Evolutionary conservation across 768 basidiomycete genomes (phyloP), one percentile per base, ranked within the genome.

Genomic region (Lactarius quietus): DNA sequence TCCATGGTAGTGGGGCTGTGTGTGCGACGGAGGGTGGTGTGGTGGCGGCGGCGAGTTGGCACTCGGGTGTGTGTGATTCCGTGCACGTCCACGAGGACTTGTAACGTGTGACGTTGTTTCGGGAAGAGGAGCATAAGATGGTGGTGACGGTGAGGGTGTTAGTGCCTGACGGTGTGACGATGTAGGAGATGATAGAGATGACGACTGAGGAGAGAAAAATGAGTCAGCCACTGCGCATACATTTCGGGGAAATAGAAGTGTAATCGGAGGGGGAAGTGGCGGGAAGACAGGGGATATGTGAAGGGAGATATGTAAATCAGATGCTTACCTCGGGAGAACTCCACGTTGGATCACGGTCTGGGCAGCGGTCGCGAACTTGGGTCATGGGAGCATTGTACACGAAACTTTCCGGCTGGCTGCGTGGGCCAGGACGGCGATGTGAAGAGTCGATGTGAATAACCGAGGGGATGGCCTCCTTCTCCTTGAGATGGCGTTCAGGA

Each of bases 321-420:
- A n/a, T 28, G 31, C 68, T 41, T 38, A 69, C 68, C 65, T 67
- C 68, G 26, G 53, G 35, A 17, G 68, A 69, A 54, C 65, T 70
- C 59, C 65, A 64, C 35, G 69, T 70, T 43, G 59, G 62, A 31
- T 70, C 70, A 51, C 61, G 62, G 31, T 70, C 66, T 57, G 69
- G 67, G 15, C 38, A 39, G 31, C 35, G 39, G 28, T 57, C 64
- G 28, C 51, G 53, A n/a, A 70, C 66, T 59, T 70, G 70, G 31
- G 68, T 66, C 63, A 71, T 72, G 66, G 74, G 72, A 6, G 55
- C 8, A 17, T 68, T 71, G 63, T 74, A 73, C n/a, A 86, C 71
- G 54, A 84, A 84, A 1, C 80, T 73, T 74, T 86, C 86, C 20
- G 86, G 74, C 14, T 83, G 77, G 56, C 77, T 80, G 9, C 82